Evolutionary conservation across 2,329 filamentous ascomycete species (phyloP).

Genomic region (Aspergillus novoparasiticus): DNA sequence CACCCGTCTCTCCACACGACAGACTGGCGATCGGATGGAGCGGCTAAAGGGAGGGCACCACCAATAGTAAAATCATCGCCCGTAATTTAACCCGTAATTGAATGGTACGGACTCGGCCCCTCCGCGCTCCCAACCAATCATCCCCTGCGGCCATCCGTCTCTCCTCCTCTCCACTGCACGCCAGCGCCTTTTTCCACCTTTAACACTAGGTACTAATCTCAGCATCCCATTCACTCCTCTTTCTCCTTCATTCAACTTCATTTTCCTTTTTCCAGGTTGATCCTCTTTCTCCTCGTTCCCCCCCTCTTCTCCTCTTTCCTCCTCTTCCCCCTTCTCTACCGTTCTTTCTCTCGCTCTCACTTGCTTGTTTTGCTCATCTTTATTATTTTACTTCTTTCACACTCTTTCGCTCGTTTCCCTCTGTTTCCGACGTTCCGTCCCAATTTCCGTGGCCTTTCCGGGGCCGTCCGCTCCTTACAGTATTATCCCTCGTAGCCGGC

Average conservation of each 20-base stretch:
- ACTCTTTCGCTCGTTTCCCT: conserved; percentile 15
- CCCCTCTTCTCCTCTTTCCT: conserved; percentile 15
- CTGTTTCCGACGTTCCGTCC: conserved; percentile 14
- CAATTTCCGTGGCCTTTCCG: conserved; percentile 29
- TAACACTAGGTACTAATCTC: conserved; percentile 8
- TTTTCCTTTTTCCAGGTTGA: conserved; percentile 21
- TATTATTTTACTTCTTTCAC: conserved; percentile 10
- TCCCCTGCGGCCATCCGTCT: conserved; percentile 15
- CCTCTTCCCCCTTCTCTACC: conserved; percentile 14
- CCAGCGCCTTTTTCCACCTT: conserved; percentile 12
- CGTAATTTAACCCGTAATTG: conserved; percentile 6
- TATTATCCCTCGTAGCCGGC: conserved; percentile 13
- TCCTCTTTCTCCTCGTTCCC: conserved; percentile 15
- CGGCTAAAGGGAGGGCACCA: conserved; percentile 7
- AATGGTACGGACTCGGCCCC: neutral
- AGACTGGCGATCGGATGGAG: conserved; percentile 4
- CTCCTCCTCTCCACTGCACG: conserved; percentile 13
- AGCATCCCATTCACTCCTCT: conserved; percentile 12
- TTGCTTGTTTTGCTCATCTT: conserved; percentile 13
- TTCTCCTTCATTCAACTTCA: conserved; percentile 22
- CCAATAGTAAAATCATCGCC: neutral
- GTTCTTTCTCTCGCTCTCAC: conserved; percentile 17
- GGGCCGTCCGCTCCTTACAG: conserved; percentile 44
- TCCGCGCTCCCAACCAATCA: conserved; percentile 13
- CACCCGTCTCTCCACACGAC: neutral